Base-by-base conservation (phyloP, 331 rosid genomes). In the Quercus phellos region DNA sequence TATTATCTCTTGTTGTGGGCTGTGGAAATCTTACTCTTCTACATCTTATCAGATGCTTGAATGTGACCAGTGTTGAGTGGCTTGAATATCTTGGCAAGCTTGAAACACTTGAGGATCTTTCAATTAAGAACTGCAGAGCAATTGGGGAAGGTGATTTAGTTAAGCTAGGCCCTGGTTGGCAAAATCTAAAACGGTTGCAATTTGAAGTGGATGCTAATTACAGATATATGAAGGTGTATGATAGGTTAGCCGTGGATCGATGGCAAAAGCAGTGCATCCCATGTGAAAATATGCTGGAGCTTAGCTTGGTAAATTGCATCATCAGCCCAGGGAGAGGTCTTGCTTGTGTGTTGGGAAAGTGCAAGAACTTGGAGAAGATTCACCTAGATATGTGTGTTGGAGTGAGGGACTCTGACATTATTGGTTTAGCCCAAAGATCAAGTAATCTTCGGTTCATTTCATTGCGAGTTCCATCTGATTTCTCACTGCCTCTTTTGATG, bases 241-340 rank as follows among this genome's bases (percentile, higher is more conserved):
- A 92, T 69, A 89, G 96, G 5, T 51, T 92, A 75, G 92, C 96
- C 9, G 97, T 94, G 0, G 96, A 92, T 79, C 87, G 90, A 56
- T 94, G 97, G 98, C 94, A 89, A 64, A 90, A 85, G 89, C 97
- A 92, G 84, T 79, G 79, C 83, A 87, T 92, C 6, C 91, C 90
- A 1, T 92, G 97, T 77, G 96, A 92, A 38, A 90, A 84, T 61
- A 55, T 94, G 92, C 72, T 78, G 79, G 93, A 92, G 76, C 85
- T 94, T 27, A 94, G 93, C 82, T 80, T 94, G 83, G 93, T 88
- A 22, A 94, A 92, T 76, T 94, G 97, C 90, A 94, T 94, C 55
- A 94, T 94, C 67, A 89, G 97, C 81, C 93, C 97, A 0, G 98
- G 97, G 58, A 90, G 96, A 81, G 98, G 98, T 17, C 96, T 94